phyloP scores from a whole-genome alignment of 306 rosid species.

The Comarum palustre region DNA sequence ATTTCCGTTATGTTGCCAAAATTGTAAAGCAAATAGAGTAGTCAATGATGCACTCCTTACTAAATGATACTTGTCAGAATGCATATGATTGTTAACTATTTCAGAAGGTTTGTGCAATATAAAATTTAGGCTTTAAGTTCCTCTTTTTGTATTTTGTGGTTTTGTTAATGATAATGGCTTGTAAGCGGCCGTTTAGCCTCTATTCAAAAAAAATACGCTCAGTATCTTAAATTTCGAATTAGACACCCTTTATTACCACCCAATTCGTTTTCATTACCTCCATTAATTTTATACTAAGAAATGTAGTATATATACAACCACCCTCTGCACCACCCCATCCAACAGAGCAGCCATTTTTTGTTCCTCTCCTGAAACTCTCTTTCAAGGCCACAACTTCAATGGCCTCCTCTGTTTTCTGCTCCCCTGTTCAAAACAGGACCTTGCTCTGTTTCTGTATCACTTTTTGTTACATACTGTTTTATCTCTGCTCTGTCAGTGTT shows the following conservation, averaged over 20 bases:
- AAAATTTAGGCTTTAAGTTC: no score
- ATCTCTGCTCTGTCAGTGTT: slow-evolving; percentile 23
- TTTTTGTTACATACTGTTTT: neutral
- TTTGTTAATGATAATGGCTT: no score
- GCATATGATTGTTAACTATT: no score
- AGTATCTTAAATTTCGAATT: neutral
- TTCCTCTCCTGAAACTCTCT: neutral
- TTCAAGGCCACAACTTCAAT: slow-evolving; percentile 20
- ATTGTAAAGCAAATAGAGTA: no score
- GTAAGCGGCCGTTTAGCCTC: no score
- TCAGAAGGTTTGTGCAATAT: no score
- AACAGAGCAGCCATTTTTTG: neutral
- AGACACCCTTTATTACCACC: neutral
- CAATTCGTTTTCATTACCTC: neutral
- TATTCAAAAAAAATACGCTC: no score
- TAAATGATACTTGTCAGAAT: no score
- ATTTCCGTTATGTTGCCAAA: no score
- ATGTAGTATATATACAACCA: neutral
- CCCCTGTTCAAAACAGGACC: slow-evolving; percentile 36
- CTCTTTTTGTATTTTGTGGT: no score
- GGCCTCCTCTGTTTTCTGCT: slow-evolving; percentile 21
- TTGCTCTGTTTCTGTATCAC: slow-evolving; percentile 50
- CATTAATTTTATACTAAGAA: neutral
- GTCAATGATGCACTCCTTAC: no score
- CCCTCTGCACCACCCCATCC: neutral